phyloP scores from a whole-genome alignment of 345 rosid species.

The Draba incana region DNA sequence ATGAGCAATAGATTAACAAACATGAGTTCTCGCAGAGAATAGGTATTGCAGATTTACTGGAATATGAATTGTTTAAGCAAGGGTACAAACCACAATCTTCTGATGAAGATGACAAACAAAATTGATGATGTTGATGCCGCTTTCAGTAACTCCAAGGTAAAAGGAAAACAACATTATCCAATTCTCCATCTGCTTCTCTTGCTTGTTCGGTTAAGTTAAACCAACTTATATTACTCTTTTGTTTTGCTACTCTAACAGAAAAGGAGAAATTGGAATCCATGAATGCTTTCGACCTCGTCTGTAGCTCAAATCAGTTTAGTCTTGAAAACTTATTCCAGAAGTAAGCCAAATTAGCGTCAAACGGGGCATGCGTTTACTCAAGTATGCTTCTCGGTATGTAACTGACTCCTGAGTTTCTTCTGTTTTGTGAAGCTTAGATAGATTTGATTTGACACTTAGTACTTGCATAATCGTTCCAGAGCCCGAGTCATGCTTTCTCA shows the following conservation, averaged over 20 bases:
- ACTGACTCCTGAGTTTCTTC: not conserved
- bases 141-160: conserved; percentile 74
- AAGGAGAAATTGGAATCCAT: conserved; percentile 84
- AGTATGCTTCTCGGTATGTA: conserved; percentile 90
- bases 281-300: conserved; percentile 96
- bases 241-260: conserved; percentile 52
- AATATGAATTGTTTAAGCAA: conserved; percentile 91
- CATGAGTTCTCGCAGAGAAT: conserved; percentile 59
- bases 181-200: no score
- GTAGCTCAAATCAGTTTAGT: conserved; percentile 72
- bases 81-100: conserved; percentile 78
- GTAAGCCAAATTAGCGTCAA: no score
- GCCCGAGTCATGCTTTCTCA: conserved; percentile 78
- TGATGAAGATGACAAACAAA: conserved; percentile 72
- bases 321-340: conserved; percentile 87
- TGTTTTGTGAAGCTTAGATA: no score
- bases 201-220: no score
- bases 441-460: conserved; percentile 1
- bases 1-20: conserved; percentile 9
- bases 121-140: conserved; percentile 86
- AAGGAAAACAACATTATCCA: no score
- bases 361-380: conserved; percentile 87
- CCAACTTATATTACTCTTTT: not conserved
- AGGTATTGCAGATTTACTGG: conserved; percentile 65
- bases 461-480: conserved; percentile 49